Evolutionary conservation across 2,329 filamentous ascomycete species (phyloP).

Genomic region (Trichoderma endophyticum): DNA sequence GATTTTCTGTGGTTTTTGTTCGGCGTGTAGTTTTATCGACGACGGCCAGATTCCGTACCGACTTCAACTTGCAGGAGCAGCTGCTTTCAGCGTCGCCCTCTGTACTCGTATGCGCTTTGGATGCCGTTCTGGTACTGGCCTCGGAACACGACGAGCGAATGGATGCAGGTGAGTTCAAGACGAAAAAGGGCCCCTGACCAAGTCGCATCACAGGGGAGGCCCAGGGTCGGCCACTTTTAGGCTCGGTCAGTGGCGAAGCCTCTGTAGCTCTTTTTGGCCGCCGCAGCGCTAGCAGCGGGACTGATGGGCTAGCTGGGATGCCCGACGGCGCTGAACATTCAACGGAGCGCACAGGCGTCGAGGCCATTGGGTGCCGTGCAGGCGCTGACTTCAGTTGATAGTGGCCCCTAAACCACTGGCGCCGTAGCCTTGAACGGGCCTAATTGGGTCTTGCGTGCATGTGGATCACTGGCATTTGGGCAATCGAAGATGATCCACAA

Average conservation of each 20-base stretch:
- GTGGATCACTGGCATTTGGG: conserved; percentile 13
- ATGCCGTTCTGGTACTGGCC: background rate
- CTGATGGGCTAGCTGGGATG: background rate
- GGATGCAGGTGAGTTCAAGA: background rate
- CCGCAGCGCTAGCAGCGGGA: background rate
- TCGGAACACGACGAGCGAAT: background rate
- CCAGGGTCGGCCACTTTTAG: conserved; percentile 6
- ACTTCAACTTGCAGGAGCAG: background rate
- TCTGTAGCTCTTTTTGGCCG: background rate
- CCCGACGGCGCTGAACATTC: background rate
- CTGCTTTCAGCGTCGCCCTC: background rate
- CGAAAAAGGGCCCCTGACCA: conserved; percentile 9
- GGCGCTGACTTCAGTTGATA: conserved; percentile 16
- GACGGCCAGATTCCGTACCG: background rate
- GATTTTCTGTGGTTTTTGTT: background rate
- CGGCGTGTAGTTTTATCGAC: background rate
- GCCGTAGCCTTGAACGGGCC: conserved; percentile 1
- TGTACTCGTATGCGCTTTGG: background rate
- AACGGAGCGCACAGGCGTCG: background rate
- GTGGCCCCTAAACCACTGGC: conserved; percentile 8
- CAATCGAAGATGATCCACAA: conserved; percentile 13
- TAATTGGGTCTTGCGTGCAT: conserved; percentile 13
- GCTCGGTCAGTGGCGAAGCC: conserved; percentile 9
- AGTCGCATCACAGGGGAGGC: background rate
- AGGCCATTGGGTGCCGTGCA: conserved; percentile 14